Conservation (phyloP, 345 rosid genomes). For the Citrus medica region DNA sequence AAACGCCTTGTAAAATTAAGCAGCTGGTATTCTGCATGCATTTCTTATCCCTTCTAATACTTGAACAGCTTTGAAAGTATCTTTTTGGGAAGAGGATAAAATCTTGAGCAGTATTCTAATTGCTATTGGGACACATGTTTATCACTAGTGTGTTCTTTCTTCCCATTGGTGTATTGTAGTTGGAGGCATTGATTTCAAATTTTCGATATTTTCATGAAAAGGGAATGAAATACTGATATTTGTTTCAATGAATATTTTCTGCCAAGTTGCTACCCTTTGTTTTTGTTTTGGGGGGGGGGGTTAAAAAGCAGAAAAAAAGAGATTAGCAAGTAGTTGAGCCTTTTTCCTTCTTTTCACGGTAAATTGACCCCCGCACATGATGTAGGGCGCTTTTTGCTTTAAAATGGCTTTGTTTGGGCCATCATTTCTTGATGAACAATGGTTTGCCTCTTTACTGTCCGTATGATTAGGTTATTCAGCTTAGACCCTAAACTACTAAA, state of each 20-base stretch:
- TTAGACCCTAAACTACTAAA: background rate
- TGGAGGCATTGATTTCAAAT: background rate
- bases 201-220: background rate
- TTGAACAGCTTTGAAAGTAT: background rate
- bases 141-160: background rate
- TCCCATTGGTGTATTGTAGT: background rate
- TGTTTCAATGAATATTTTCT: background rate
- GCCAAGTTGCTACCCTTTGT: background rate
- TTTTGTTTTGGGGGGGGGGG: fast-evolving
- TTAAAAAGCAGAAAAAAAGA: too few species aligned
- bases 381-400: too few species aligned
- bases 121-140: background rate
- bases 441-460: background rate
- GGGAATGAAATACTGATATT: background rate
- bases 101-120: background rate
- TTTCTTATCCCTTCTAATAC: background rate
- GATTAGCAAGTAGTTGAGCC: too few species aligned
- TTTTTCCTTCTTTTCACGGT: too few species aligned
- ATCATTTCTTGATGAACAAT: background rate
- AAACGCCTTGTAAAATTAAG: background rate
- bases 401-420: too few species aligned
- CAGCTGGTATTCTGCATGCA: background rate
- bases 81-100: background rate
- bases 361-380: too few species aligned
- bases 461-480: background rate